A percentile compares a stretch with the other conserved stretches of the same genome.
These are phyloP conservation scores for Mycena capillaripes DNA, from an alignment of 768 basidiomycete genomes.

Conservation along the genomic window DNA sequence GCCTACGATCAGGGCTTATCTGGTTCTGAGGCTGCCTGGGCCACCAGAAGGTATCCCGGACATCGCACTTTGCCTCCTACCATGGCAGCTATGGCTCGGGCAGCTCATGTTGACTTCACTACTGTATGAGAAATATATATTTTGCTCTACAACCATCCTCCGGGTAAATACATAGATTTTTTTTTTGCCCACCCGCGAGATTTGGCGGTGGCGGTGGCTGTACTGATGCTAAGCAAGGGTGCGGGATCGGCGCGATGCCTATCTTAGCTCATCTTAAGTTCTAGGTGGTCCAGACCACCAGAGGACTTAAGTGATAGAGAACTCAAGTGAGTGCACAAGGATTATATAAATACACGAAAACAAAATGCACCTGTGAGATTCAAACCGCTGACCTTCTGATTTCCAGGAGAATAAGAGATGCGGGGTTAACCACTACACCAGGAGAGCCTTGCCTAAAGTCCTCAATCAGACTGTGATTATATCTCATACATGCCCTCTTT, in stretches of 20 bases:
- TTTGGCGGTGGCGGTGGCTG: not conserved
- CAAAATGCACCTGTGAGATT: no score
- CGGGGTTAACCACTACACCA: no score
- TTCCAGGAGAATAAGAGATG: no score
- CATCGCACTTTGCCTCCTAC: conserved; percentile 44
- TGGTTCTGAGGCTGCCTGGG: conserved; percentile 48
- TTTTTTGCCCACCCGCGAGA: not conserved
- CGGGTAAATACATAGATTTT: not conserved
- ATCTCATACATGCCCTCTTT: no score
- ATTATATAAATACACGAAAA: no score
- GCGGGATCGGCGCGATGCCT: not conserved
- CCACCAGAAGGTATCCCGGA: conserved; percentile 45
- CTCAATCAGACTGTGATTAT: no score
- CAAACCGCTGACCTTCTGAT: no score
- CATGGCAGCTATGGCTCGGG: conserved; percentile 27
- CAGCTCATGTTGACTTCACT: not conserved
- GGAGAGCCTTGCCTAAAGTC: no score
- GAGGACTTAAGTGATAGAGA: no score
- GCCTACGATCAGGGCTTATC: conserved; percentile 44
- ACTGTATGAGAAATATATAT: not conserved
- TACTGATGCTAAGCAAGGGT: not conserved
- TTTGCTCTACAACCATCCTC: not conserved
- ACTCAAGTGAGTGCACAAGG: no score
- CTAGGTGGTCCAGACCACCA: no score
- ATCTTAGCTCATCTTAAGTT: no score